phyloP scores from a whole-genome alignment of 176 grass and related monocot species.

The Triticum urartu region DNA sequence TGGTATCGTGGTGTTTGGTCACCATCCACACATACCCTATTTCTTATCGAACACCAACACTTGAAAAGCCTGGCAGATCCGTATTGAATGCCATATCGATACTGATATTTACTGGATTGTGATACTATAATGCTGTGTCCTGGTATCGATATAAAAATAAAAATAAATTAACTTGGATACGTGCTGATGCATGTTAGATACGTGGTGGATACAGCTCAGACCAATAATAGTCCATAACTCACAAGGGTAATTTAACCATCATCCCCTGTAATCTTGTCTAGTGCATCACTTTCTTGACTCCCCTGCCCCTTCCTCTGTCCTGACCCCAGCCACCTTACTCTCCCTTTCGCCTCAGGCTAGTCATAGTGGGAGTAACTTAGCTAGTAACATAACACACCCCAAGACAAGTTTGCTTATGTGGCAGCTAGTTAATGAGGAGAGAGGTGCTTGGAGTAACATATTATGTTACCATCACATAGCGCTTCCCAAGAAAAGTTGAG shows the following conservation, averaged over 20 bases:
- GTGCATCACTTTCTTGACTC: background rate
- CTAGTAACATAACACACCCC: too few relatives aligned
- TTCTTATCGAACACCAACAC: background rate
- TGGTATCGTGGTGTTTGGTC: background rate
- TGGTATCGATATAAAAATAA: background rate
- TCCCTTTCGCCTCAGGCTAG: too few relatives aligned
- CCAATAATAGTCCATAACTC: background rate
- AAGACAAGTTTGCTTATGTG: too few relatives aligned
- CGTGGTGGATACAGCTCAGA: background rate
- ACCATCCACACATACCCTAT: background rate
- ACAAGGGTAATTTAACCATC: background rate
- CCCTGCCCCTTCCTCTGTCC: background rate
- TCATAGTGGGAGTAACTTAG: too few relatives aligned
- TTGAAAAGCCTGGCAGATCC: background rate
- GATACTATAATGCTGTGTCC: background rate
- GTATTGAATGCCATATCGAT: background rate
- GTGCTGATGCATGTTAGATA: background rate
- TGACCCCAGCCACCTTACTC: too few relatives aligned
- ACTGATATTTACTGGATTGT: background rate
- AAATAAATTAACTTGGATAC: background rate
- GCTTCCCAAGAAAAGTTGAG: too few relatives aligned
- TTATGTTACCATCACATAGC: too few relatives aligned
- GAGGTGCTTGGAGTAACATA: too few relatives aligned
- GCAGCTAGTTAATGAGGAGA: too few relatives aligned
- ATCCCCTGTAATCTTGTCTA: background rate